A percentile compares a stretch with the other conserved stretches of the same genome.
phyloP scores from a whole-genome alignment of 1,284 basidiomycete genomes.

The Phaffia rhodozyma region DNA sequence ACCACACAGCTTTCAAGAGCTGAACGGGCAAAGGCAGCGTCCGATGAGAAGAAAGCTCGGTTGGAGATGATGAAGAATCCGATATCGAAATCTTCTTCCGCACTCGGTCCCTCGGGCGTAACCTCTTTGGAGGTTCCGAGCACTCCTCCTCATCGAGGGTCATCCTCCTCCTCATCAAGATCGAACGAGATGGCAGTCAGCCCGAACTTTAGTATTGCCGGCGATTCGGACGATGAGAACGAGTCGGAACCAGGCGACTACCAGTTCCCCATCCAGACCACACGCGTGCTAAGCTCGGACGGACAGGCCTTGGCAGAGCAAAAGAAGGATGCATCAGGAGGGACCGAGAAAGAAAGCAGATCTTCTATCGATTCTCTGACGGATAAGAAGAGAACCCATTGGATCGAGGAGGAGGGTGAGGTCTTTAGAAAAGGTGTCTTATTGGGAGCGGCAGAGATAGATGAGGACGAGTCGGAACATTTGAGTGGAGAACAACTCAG shows the following conservation, averaged over 20 bases:
- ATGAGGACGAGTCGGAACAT: constrained; percentile 41
- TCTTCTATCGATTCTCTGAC: constrained; percentile 20
- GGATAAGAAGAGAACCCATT: constrained; percentile 45
- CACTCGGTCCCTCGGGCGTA: constrained; percentile 7
- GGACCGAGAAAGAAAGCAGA: constrained; percentile 4
- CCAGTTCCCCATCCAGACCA: constrained; percentile 48
- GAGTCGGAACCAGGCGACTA: constrained; percentile 39
- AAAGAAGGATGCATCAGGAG: neutral
- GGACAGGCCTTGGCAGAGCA: neutral
- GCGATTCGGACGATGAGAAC: constrained; percentile 28
- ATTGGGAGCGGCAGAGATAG: constrained; percentile 71
- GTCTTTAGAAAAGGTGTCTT: constrained; percentile 81
- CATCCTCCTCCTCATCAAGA: constrained; percentile 28
- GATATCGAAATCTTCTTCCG: neutral
- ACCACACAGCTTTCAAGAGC: constrained; percentile 38
- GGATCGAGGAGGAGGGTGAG: constrained; percentile 81
- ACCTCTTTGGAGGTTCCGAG: neutral
- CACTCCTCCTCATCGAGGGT: constrained; percentile 7
- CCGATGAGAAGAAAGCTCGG: neutral
- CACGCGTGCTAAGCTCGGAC: constrained; percentile 20
- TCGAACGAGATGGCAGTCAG: constrained; percentile 46
- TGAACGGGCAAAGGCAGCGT: neutral
- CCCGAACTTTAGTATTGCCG: constrained; percentile 48
- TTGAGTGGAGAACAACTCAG: constrained; percentile 58
- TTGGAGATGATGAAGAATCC: neutral